Evolutionary conservation across 768 basidiomycete genomes (phyloP).

Genomic region (Pisolithus marmoratus): DNA sequence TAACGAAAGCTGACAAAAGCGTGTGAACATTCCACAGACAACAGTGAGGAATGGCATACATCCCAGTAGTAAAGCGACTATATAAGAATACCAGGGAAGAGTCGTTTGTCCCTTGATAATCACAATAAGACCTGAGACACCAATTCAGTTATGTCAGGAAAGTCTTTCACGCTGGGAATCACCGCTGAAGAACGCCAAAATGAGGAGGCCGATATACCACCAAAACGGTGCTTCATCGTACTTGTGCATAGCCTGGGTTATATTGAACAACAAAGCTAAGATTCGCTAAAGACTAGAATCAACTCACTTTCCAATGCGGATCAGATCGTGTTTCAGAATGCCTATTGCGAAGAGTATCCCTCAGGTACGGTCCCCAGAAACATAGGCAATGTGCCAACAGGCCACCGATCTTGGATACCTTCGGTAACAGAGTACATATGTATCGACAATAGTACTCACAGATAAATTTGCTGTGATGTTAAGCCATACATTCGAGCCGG

Average conservation of each 20-base stretch:
- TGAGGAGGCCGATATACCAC: constrained; percentile 50
- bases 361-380: constrained; percentile 52
- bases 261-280: neutral
- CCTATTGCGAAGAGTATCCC: constrained; percentile 45
- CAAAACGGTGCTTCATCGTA: constrained; percentile 58
- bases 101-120: constrained; percentile 55
- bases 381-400: constrained; percentile 50
- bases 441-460: constrained; percentile 21
- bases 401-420: constrained; percentile 44
- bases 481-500: constrained; percentile 50
- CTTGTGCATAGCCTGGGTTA: constrained; percentile 44
- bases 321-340: constrained; percentile 44
- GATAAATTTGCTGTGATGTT: constrained; percentile 45
- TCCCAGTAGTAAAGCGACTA: constrained; percentile 51
- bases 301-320: constrained; percentile 46
- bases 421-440: neutral
- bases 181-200: constrained; percentile 53
- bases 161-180: constrained; percentile 1
- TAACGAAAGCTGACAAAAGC: constrained; percentile 3
- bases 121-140: constrained; percentile 43
- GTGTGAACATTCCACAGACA: neutral
- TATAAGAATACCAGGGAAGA: constrained; percentile 58
- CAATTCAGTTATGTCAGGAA: too few relatives aligned
- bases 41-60: constrained; percentile 32
- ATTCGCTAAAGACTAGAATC: neutral